Base-by-base conservation (phyloP, 768 basidiomycete species). In the Boletus subcaerulescens region DNA sequence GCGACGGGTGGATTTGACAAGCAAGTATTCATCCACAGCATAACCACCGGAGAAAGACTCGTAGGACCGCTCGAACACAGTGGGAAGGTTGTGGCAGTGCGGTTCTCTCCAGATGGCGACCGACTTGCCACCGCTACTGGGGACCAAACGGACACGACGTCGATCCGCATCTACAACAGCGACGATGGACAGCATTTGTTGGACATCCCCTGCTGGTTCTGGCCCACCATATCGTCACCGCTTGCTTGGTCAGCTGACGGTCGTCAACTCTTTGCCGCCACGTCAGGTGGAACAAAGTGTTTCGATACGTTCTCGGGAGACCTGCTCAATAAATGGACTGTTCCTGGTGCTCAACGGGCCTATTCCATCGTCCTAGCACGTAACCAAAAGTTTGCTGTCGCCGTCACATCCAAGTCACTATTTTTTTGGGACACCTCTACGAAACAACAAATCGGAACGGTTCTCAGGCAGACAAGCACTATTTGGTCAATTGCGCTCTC, bases 361-460 rank as follows among this genome's bases (percentile, higher is more conserved):
- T 6, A 4, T 35, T 35, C 33, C 6, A 35, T 35, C 14, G 13
- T 35, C 12, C 13, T 35, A 12, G 3, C 33, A 5, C 33, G 33
- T 6, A 14, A 11, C 6, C 33, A 35, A 35, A 35, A 14, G 13
- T 35, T 35, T 6, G 33, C 14, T 14, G 33, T 35, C 33, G 14
- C 6, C 33, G 14, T 35, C 11, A 5, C 33, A 35, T 14, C 3
- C 12, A 1, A 17, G 0, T 49, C 36, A 11, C 14, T 53, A 14
- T 53, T 39, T 24, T 47, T 55, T 38, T 54, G 53, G 53, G 41
- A 54, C 10, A 18, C 7, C 11, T 24, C 47, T 14, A 48, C 46
- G 5, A 11, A 32, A 4, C 3, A 15, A 10, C 53, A 44, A 44
- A 43, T 55, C 5, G 48, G 53, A 3, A 10, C 11, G 9, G 42